Evolutionary conservation across 2,329 filamentous ascomycete species (phyloP), one percentile per base, ranked within the genome.

Genomic region (Geosmithia flava): DNA sequence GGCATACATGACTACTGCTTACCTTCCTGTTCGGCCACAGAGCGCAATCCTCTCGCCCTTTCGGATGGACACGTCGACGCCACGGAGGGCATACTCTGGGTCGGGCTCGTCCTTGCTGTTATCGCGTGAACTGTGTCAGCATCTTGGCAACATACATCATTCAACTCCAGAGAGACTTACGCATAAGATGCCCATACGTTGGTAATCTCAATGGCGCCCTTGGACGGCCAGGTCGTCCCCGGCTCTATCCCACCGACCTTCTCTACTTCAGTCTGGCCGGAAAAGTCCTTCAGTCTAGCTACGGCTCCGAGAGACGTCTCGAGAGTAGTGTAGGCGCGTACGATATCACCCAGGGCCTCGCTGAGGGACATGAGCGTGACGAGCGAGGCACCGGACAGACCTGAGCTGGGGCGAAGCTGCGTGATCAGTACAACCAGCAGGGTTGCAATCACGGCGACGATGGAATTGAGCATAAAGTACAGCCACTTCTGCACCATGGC

Each of bases 401-500:
- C 63, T 1, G 60, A 55, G 44, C 56, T 62, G 3, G 60, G 53
- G 4, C 56, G 56, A 17, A 67, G 52, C 49, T 64, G 60, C 0
- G 74, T 72, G 0, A 72, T 67, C 2, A 78, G 58, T 3, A 52
- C 45, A 16, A 77, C 67, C 0, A 78, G 56, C 2, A 69, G 51
- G 2, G 70, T 58, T 1, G 72, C 72, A 30, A 79, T 58, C 2
- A 61, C 60, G 0, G 70, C 68, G 0, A 76, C 68, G 1, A 76
- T 56, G 4, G 75, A 49, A 47, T 74, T 64, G 8, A 81, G 58
- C 0, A 70, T 66, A 2, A 81, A 60, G 0, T 56, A 66, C 1
- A 80, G 65, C 76, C 77, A 81, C 37, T 70, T 67, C 57, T 81
- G 77, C 23, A 80, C 69, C 53, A 73, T 72, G 46, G 66, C 69